Evolutionary conservation across 495 filamentous ascomycete genomes (phyloP), one percentile per base, ranked within the genome.

Genomic region (Barbatosphaeria neglecta): DNA sequence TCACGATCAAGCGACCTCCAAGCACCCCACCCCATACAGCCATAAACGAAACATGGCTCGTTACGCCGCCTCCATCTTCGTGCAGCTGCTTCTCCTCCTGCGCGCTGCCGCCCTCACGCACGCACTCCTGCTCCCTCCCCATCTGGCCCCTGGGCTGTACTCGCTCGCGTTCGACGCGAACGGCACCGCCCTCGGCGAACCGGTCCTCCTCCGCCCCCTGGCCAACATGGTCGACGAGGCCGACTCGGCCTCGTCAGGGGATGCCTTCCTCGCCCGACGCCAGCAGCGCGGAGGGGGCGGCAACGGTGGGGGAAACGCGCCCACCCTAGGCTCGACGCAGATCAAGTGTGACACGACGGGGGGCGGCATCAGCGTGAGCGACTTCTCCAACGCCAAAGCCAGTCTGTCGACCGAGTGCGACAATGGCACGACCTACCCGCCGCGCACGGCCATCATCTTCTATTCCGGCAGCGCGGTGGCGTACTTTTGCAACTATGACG

Each of bases 401-500:
- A 31, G 4, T 11, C 28, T 49, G 20, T 31, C 44, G 47, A n/a
- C 8, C 20, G 47, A 38, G 17, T 49, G 47, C 41, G 40, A 49
- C 31, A 15, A 4, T 19, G 47, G 47, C 13, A n/a, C 25, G 31
- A 13, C 35, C 1, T 38, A 39, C 24, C 2, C 22, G 4, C 5
- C 41, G 27, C 11, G 25, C 27, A 40, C 35, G 19, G 41, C 47
- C 22, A 13, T 49, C 31, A 33, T 49, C 16, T 44, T 44, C 47
- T 25, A 10, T 13, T 3, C 41, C n/a, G 41, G 41, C 47, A 28
- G 22, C n/a, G 31, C 39, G 1, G 31, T 40, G 18, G 47, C 47
- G 31, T 49, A 49, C 47, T 44, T 49, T 33, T 49, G 47, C 47
- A 44, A 44, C 41, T 49, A 38, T 17, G 41, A 44, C n/a, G 19